phyloP scores from a whole-genome alignment of 2,329 filamentous ascomycete genomes.

The Fusarium tricinctum region DNA sequence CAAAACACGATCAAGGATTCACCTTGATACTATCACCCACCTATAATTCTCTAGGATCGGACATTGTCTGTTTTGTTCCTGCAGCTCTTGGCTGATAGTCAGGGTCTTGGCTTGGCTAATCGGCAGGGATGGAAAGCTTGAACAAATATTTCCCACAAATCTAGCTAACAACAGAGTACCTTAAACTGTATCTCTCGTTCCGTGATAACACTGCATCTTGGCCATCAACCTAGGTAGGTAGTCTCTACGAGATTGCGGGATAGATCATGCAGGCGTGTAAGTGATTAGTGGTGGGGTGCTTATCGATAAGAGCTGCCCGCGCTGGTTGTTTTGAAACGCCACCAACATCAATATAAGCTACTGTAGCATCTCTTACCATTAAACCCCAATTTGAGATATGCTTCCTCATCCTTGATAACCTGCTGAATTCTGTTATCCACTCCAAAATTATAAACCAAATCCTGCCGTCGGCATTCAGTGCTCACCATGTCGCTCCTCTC shows the following conservation, averaged over 20 bases:
- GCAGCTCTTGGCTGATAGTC: not conserved
- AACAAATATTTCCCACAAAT: not conserved
- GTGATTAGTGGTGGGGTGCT: constrained; percentile 6
- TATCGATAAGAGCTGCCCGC: constrained; percentile 42
- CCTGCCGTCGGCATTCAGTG: not conserved
- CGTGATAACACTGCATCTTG: not conserved
- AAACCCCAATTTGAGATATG: not conserved
- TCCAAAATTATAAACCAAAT: not conserved
- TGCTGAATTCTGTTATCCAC: not conserved
- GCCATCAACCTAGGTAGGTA: not conserved
- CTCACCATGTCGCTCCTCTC: constrained; percentile 75
- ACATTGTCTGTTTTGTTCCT: not conserved
- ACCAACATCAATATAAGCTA: constrained; percentile 28
- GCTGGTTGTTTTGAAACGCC: constrained; percentile 41
- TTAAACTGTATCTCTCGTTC: not conserved
- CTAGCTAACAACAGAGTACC: not conserved
- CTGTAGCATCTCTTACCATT: constrained; percentile 2
- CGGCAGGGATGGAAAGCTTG: constrained; percentile 4
- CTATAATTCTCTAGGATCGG: not conserved
- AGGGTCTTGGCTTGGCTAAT: constrained; percentile 10
- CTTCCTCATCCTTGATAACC: not conserved
- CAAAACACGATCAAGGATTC: not conserved
- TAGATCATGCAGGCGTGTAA: constrained; percentile 9
- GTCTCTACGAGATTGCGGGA: not conserved
- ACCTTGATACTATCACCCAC: not conserved